Base-by-base conservation (phyloP, 2,329 filamentous ascomycete genomes). In the Cordyceps javanica region DNA sequence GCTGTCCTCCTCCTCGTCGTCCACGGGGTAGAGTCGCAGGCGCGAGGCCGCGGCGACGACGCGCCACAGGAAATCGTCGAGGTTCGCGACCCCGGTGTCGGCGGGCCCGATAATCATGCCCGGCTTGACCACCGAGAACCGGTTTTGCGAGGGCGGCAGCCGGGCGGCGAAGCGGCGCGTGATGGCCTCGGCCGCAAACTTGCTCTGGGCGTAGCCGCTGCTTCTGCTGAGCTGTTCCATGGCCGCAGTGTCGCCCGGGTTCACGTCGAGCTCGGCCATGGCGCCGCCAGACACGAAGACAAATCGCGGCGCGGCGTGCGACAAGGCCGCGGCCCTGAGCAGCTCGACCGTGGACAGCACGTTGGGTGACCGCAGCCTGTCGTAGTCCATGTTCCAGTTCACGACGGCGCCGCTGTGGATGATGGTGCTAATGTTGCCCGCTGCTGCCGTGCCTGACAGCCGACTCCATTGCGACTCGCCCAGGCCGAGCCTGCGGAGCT, bases 391-490 rank as follows among this genome's bases (percentile, higher is more conserved):
- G 30, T 95, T 84, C 91, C 90, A 96, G 68, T 96, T 87, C 9
- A 89, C 85, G 34, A 80, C 76, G n/a, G 90, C 90, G 46, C 90
- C 92, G 67, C 96, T 96, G 76, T 96, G 88, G 36, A 91, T 81
- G 8, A 91, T 77, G 1, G 86, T 80, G 66, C 94, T 88, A 0
- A 87, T 86, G 42, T 85, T 78, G 5, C 85, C 73, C 2, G 8
- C 21, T 21, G 26, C 13, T 2, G 38, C 6, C 2, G 80, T 76
- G 6, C 8, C 50, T 19, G 56, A 54, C 5, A 96, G 68, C 10
- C 73, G 75, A 44, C 85, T 75, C 87, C 89, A 95, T 2, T 75
- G 75, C 1, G 75, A 73, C 10, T 83, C 77, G 7, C 80, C 77
- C 21, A 96, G 73, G 8, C 90, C 91, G 14, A 96, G 83, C 16